phyloP scores from a whole-genome alignment of 2,329 filamentous ascomycete genomes.

The Botrytis deweyae region DNA sequence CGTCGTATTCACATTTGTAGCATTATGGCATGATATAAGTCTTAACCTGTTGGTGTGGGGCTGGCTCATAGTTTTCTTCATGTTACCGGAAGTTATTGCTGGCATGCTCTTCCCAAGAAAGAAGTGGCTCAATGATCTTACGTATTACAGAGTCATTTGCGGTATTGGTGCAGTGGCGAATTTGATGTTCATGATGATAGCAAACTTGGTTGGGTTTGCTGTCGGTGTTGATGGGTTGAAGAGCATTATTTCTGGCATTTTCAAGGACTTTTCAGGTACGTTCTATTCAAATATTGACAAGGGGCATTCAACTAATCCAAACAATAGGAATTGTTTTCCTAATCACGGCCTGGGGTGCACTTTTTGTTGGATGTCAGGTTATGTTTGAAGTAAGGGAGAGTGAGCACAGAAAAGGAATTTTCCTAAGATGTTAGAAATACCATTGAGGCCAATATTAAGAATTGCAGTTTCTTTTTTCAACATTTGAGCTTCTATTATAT shows the following conservation, averaged over 20 bases:
- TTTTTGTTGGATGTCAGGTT: constrained; percentile 85
- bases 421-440: constrained; percentile 69
- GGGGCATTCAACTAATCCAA: constrained; percentile 30
- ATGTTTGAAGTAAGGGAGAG: constrained; percentile 95
- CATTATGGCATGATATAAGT: constrained; percentile 96
- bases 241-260: constrained; percentile 71
- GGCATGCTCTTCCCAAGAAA: constrained; percentile 67
- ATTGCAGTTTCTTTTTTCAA: background rate
- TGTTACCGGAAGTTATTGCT: constrained; percentile 81
- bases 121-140: constrained; percentile 67
- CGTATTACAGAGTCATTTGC: constrained; percentile 75
- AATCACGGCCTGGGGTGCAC: constrained; percentile 62
- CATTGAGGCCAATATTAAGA: background rate
- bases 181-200: constrained; percentile 91
- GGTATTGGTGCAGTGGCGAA: constrained; percentile 79
- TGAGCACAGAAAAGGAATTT: constrained; percentile 78
- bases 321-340: constrained; percentile 68
- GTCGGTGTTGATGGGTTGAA: constrained; percentile 85
- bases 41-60: constrained; percentile 90
- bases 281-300: constrained; percentile 16
- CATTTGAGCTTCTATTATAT: too few species aligned
- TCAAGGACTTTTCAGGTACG: constrained; percentile 69
- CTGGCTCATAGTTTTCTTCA: constrained; percentile 93
- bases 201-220: constrained; percentile 93
- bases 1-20: constrained; percentile 92